Evolutionary conservation across 2,329 filamentous ascomycete species (phyloP).

Genomic region (Colletotrichum tropicale): DNA sequence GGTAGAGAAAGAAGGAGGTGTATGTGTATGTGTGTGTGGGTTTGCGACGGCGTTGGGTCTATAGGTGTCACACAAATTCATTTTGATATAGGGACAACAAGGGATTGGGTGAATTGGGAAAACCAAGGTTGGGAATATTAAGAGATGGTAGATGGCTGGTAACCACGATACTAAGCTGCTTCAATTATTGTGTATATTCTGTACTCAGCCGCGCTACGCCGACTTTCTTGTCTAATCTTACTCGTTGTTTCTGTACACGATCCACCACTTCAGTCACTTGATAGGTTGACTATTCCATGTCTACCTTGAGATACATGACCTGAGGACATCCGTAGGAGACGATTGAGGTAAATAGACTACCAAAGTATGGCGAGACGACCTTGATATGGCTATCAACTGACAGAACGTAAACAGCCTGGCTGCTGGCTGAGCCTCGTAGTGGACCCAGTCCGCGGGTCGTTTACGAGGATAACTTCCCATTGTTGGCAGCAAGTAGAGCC

Average conservation of each 20-base stretch:
- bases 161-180: not conserved
- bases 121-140: not conserved
- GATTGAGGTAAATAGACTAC: rapidly evolving
- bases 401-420: not conserved
- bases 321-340: rapidly evolving
- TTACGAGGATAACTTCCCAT: too few species aligned
- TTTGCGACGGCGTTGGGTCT: not conserved
- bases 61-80: not conserved
- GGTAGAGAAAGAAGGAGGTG: conserved; percentile 38
- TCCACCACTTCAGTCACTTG: not conserved
- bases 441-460: not conserved
- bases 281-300: too few species aligned
- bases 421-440: not conserved
- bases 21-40: not conserved
- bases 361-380: too few species aligned
- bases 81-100: not conserved
- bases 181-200: conserved; percentile 9
- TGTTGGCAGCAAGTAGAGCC: not conserved
- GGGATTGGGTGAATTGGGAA: not conserved
- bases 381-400: too few species aligned
- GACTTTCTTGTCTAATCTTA: not conserved
- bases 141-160: conserved; percentile 1
- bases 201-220: not conserved
- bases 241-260: not conserved
- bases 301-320: rapidly evolving